Conservation (phyloP, 2,329 filamentous ascomycete genomes). For the Celoporthe dispersa region DNA sequence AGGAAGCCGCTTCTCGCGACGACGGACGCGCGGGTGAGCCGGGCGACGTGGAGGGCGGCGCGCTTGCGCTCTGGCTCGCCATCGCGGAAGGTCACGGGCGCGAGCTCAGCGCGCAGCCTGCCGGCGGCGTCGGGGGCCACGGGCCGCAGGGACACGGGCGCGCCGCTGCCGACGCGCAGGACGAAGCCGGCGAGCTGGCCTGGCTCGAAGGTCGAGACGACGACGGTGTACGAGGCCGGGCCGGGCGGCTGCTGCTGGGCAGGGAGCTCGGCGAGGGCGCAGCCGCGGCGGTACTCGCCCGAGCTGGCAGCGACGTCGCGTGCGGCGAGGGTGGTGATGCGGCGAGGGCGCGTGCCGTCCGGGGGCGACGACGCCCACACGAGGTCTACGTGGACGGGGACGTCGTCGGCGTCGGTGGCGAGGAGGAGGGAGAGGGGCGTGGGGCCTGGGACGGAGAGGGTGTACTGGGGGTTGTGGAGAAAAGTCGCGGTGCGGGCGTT, state of each 20-base stretch:
- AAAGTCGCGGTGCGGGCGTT: conserved; percentile 78
- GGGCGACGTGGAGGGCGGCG: conserved; percentile 44
- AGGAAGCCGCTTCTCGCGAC: conserved; percentile 43
- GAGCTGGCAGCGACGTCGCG: conserved; percentile 83
- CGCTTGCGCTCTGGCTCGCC: conserved; percentile 52
- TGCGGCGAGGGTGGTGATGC: conserved; percentile 70
- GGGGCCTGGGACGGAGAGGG: conserved; percentile 59
- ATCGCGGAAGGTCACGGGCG: conserved; percentile 31
- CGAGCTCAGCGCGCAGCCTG: conserved; percentile 64
- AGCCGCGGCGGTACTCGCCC: conserved; percentile 85
- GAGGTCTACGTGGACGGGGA: conserved; percentile 83
- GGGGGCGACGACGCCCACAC: conserved; percentile 70
- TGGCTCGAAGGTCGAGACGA: conserved; percentile 88
- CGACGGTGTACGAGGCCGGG: conserved; percentile 79
- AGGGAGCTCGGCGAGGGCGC: conserved; percentile 65
- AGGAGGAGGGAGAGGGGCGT: conserved; percentile 75
- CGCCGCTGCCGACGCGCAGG: conserved; percentile 72
- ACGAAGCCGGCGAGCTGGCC: conserved; percentile 76
- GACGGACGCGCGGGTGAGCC: conserved; percentile 66
- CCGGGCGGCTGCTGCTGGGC: conserved; percentile 52
- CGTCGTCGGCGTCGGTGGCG: conserved; percentile 66
- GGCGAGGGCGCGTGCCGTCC: conserved; percentile 43
- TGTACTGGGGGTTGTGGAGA: conserved; percentile 86
- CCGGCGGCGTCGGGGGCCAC: conserved; percentile 79
- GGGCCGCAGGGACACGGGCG: conserved; percentile 58